Base-by-base conservation (phyloP, 2,329 filamentous ascomycete species). In the Sclerotinia sclerotiorum region DNA sequence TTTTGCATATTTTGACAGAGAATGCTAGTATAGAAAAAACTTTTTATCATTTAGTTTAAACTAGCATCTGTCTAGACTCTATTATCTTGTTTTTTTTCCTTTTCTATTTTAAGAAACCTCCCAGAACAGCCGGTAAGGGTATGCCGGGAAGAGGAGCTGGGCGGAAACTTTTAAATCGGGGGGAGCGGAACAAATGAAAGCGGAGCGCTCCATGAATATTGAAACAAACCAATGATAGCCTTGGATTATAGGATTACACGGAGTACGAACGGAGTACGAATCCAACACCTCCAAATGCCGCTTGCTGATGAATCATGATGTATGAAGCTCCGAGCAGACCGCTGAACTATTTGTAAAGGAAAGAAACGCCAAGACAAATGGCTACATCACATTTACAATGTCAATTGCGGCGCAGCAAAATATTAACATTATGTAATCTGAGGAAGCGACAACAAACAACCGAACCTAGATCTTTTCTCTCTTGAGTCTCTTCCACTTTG, bases 61-160 rank as follows among this genome's bases (percentile, higher is more conserved):
- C 21, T n/a, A 56, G 29, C 19, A 19, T 32, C 52, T 39, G 13
- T 39, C 24, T 2, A 2, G 24, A n/a, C n/a, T 5, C 5, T 35
- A 35, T 6, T 35, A 15, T 17, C 51, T 32, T n/a, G 6, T 10
- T 7, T 29, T 21, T 32, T 35, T 21, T 3, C 5, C 13, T 61
- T 7, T 13, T 60, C 57, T 60, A 60, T 32, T 32, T 61, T 61
- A 61, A 60, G 57, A 61, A 48, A n/a, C 35, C 19, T 61, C 29
- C n/a, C 27, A 44, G 44, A 48, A 21, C 11, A 5, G 13, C 21
- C 27, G 57, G 57, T 48, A 49, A 35, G 42, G 57, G 5, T 17
- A 32, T 46, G 42, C 27, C 32, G 8, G 57, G n/a, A 46, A n/a
- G 42, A 61, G 42, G 42, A 61, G 27, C 57, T n/a, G 4, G 3